A percentile compares a stretch with the other conserved stretches of the same genome.
Evolutionary conservation across 2,329 filamentous ascomycete genomes (phyloP).

Genomic region (Aureobasidium musti): DNA sequence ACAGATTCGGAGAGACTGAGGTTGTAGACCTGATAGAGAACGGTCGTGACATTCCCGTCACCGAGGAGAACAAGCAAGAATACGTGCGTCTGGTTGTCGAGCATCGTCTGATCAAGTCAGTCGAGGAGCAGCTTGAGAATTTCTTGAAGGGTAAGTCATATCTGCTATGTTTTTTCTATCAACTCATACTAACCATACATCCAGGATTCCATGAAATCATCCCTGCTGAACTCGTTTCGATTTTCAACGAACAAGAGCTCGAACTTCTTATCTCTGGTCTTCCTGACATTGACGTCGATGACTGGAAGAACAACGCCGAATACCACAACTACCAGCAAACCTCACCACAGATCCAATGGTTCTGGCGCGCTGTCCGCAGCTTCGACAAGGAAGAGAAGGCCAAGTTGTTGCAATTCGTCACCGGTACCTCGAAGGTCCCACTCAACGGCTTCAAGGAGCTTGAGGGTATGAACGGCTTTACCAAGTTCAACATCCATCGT

Average conservation of each 20-base stretch:
- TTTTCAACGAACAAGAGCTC: slow-evolving; percentile 98
- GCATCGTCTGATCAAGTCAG: slow-evolving; percentile 86
- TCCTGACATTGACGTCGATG: slow-evolving; percentile 95
- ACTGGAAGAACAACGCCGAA: slow-evolving; percentile 99
- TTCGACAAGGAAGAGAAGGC: slow-evolving; percentile 99
- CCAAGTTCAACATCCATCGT: slow-evolving; percentile 97
- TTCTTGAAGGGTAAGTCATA: slow-evolving; percentile 72
- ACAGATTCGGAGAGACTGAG: slow-evolving; percentile 87
- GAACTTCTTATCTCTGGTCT: slow-evolving; percentile 95
- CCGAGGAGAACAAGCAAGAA: slow-evolving; percentile 97
- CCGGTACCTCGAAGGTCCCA: slow-evolving; percentile 95
- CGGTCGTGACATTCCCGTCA: slow-evolving; percentile 89
- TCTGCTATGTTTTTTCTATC: background rate
- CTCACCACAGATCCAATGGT: slow-evolving; percentile 98
- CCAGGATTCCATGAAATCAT: slow-evolving; percentile 97
- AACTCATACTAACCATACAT: slow-evolving; percentile 18
- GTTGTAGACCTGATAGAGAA: slow-evolving; percentile 84
- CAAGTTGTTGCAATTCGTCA: slow-evolving; percentile 96
- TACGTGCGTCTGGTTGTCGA: slow-evolving; percentile 95
- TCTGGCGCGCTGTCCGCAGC: slow-evolving; percentile 95
- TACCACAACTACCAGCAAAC: slow-evolving; percentile 97
- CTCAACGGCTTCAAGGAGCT: slow-evolving; percentile 98
- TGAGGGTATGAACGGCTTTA: slow-evolving; percentile 98
- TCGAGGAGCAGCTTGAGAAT: slow-evolving; percentile 89
- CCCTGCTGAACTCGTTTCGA: slow-evolving; percentile 86